Percentiles rank a stretch among this genome's conserved stretches.
phyloP scores from a whole-genome alignment of 441 rosid genomes.

The Adansonia gregorii region DNA sequence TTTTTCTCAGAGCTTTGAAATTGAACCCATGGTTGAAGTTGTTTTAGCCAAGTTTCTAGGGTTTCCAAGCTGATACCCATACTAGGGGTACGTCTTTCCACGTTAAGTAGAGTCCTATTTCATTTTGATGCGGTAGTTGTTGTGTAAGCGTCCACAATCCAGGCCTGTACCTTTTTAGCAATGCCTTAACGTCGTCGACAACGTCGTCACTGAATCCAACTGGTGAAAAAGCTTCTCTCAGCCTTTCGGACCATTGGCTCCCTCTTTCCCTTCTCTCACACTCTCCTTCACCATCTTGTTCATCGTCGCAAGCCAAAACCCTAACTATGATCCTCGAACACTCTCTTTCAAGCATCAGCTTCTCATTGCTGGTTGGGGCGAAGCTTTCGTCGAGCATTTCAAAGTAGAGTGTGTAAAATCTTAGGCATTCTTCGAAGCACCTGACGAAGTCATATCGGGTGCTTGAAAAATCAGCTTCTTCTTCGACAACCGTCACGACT shows the following conservation, averaged over 20 bases:
- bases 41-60: conserved; percentile 36
- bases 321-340: conserved; percentile 71
- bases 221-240: conserved; percentile 42
- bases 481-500: conserved; percentile 69
- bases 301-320: conserved; percentile 62
- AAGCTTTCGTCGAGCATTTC: conserved; percentile 83
- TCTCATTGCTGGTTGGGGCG: conserved; percentile 59
- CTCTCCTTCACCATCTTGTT: conserved; percentile 33
- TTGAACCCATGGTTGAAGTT: conserved; percentile 1
- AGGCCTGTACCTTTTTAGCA: conserved; percentile 60
- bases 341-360: conserved; percentile 69
- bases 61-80: conserved; percentile 86
- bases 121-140: conserved; percentile 29
- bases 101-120: conserved; percentile 56
- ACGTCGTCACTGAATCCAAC: conserved; percentile 67
- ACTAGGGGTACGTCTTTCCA: conserved; percentile 76
- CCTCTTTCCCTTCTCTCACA: conserved; percentile 70
- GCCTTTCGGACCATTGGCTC: conserved; percentile 55
- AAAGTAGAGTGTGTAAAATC: conserved; percentile 61
- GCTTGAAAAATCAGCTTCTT: conserved; percentile 73
- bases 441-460: conserved; percentile 52
- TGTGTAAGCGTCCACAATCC: conserved; percentile 55
- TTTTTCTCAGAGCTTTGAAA: not conserved
- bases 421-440: conserved; percentile 74
- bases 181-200: conserved; percentile 68